These are phyloP conservation scores for Monosporascus sp. DNA, from an alignment of 2,329 filamentous ascomycete genomes.

Conservation along the genomic window DNA sequence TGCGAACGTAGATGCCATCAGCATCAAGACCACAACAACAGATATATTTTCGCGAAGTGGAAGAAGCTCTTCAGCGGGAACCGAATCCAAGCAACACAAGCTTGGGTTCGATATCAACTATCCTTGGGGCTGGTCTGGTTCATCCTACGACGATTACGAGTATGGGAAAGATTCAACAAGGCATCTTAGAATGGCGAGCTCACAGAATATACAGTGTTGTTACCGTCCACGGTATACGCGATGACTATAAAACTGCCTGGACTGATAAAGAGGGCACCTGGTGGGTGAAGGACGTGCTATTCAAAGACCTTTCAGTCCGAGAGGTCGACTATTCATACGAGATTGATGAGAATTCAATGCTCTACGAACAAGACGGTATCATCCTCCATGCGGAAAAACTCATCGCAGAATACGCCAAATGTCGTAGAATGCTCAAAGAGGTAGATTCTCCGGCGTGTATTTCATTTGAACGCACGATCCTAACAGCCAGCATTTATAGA, in stretches of 20 bases:
- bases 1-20: no score
- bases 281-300: slow-evolving; percentile 4
- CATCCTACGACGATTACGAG: slow-evolving; percentile 1
- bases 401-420: neutral
- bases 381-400: neutral
- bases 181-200: no score
- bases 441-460: neutral
- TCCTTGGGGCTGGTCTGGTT: neutral
- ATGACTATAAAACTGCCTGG: slow-evolving; percentile 8
- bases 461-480: neutral
- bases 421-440: neutral
- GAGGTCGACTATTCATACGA: slow-evolving; percentile 4
- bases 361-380: slow-evolving; percentile 2
- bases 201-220: slow-evolving; percentile 3
- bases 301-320: neutral
- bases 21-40: no score
- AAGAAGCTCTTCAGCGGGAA: no score
- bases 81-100: neutral
- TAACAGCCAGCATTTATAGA: neutral
- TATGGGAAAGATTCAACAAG: neutral
- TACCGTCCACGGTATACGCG: slow-evolving; percentile 9
- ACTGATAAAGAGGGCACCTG: neutral
- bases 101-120: slow-evolving; percentile 3
- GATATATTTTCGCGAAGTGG: no score
- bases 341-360: slow-evolving; percentile 1